Percentiles rank a stretch among this genome's conserved stretches.
Conservation (phyloP, 1,284 basidiomycete species). For the Trametes hirsuta region DNA sequence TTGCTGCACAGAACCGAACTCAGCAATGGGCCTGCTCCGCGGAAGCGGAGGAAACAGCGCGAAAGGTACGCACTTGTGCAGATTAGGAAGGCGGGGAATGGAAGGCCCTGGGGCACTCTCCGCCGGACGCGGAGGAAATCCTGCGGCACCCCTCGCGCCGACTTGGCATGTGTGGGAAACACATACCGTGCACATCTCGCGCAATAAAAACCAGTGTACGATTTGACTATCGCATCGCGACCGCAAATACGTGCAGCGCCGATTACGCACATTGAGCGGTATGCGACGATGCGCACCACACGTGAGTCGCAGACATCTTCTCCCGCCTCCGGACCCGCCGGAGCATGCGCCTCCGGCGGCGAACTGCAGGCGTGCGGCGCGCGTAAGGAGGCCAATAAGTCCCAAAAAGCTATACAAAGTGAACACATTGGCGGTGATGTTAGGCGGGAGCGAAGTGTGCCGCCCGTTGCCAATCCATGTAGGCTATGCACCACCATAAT, state of each 20-base stretch:
- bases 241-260: background rate
- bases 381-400: background rate
- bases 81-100: constrained; percentile 10
- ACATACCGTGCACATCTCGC: background rate
- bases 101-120: constrained; percentile 1
- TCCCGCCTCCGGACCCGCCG: background rate
- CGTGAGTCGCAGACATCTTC: background rate
- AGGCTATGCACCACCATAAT: too few relatives aligned
- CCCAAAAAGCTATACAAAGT: background rate
- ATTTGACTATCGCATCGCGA: background rate
- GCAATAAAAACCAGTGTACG: background rate
- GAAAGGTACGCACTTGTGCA: constrained; percentile 10
- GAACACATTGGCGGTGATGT: background rate
- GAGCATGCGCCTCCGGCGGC: background rate
- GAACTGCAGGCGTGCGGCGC: background rate
- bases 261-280: background rate
- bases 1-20: constrained; percentile 1
- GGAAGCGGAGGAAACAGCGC: constrained; percentile 9
- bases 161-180: constrained; percentile 3
- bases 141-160: background rate
- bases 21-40: constrained; percentile 5
- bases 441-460: background rate
- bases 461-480: too few relatives aligned
- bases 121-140: constrained; percentile 10
- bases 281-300: constrained; percentile 2